These are phyloP conservation scores for Starmerella kuoi DNA, from an alignment of 805 yeast genomes.

Conservation along the genomic window DNA sequence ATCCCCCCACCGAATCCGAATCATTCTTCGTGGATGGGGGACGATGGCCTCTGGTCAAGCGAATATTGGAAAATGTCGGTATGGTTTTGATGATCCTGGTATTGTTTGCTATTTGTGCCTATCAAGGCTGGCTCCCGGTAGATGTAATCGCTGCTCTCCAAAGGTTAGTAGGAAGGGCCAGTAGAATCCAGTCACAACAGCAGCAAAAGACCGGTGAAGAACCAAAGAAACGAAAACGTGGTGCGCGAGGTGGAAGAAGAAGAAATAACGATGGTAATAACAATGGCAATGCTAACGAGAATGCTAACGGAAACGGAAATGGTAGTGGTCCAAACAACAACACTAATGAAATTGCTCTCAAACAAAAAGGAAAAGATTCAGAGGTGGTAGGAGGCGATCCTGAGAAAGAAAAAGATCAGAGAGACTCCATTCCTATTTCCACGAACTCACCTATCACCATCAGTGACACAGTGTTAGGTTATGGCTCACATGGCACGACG, in stretches of 20 bases:
- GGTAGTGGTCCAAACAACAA: neutral
- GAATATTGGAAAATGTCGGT: neutral
- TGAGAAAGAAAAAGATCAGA: neutral
- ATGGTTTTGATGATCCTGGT: neutral
- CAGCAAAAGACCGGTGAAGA: neutral
- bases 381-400: slow-evolving; percentile 3
- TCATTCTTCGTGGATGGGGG: neutral
- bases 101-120: neutral
- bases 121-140: slow-evolving; percentile 10
- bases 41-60: neutral
- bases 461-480: slow-evolving; percentile 71
- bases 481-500: slow-evolving; percentile 94
- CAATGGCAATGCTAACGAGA: neutral
- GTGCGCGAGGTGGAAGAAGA: slow-evolving; percentile 59
- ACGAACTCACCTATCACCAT: slow-evolving; percentile 29
- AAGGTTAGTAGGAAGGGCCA: neutral
- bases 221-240: slow-evolving; percentile 60
- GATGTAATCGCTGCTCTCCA: slow-evolving; percentile 1
- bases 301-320: neutral
- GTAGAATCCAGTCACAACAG: neutral
- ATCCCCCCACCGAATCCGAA: slow-evolving; percentile 8
- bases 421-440: slow-evolving; percentile 1
- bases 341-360: too few relatives aligned
- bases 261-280: neutral
- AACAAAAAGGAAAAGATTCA: slow-evolving; percentile 1